Percentiles rank a stretch among this genome's conserved stretches.
phyloP scores from a whole-genome alignment of 345 rosid species.

The Eucalyptus curtisii region DNA sequence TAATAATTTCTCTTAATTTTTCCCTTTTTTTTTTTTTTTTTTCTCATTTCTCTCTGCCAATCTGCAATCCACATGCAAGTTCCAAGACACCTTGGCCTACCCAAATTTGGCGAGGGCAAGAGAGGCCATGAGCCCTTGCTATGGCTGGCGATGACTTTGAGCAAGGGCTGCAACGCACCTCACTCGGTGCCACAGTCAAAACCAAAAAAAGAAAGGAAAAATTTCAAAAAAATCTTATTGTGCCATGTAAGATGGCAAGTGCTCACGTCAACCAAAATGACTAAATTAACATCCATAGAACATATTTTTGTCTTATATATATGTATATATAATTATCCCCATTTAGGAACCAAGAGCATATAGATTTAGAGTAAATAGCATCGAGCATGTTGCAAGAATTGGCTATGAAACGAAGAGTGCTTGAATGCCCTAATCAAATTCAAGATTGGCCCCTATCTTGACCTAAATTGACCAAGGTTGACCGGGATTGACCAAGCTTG shows the following conservation, averaged over 20 bases:
- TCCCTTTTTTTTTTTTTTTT: too few relatives aligned
- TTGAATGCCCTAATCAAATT: not conserved
- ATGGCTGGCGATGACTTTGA: rapidly evolving
- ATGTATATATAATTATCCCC: not conserved
- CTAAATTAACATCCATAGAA: too few relatives aligned
- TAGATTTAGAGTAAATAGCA: not conserved
- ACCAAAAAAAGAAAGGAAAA: rapidly evolving
- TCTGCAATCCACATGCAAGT: not conserved
- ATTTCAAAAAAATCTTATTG: rapidly evolving
- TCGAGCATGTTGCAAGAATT: not conserved
- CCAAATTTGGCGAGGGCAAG: not conserved
- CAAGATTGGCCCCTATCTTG: not conserved
- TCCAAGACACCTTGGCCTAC: rapidly evolving
- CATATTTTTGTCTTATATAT: not conserved
- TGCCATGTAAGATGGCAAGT: not conserved
- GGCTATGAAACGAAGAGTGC: not conserved
- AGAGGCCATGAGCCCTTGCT: not conserved
- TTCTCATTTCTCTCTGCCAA: rapidly evolving
- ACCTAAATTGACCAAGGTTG: not conserved
- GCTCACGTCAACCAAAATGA: not conserved
- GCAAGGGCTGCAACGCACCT: not conserved
- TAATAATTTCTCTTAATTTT: too few relatives aligned
- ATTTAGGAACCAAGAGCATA: not conserved
- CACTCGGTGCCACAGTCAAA: not conserved
- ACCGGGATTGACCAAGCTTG: not conserved